Conservation (phyloP, 2,329 filamentous ascomycete species). For the Tetracladium maxilliforme region DNA sequence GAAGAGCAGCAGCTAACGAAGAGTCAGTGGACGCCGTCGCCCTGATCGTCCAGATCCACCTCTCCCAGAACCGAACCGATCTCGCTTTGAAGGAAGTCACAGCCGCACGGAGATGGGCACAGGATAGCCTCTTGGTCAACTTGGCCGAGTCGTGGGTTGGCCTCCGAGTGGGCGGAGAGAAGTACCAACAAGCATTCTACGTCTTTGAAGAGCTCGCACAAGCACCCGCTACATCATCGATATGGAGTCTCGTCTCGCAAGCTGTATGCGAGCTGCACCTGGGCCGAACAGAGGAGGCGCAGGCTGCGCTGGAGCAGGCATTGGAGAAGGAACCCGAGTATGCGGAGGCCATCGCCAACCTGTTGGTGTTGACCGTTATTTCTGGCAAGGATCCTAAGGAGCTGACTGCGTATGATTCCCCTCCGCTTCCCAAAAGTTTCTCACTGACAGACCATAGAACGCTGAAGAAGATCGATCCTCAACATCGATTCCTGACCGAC, state of each 20-base stretch:
- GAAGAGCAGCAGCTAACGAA: constrained; percentile 5
- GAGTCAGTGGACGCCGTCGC: constrained; percentile 59
- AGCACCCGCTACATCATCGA: constrained; percentile 64
- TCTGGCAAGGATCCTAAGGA: constrained; percentile 57
- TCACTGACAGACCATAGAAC: constrained; percentile 20
- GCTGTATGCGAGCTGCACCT: constrained; percentile 86
- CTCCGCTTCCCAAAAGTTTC: background rate
- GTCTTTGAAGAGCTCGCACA: constrained; percentile 94
- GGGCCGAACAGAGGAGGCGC: constrained; percentile 75
- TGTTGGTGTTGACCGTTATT: constrained; percentile 65
- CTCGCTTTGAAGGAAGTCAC: constrained; percentile 81
- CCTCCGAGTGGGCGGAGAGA: constrained; percentile 77
- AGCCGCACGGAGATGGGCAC: constrained; percentile 80
- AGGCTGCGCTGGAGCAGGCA: constrained; percentile 72
- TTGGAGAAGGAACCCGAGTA: constrained; percentile 58
- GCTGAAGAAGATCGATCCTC: constrained; percentile 41
- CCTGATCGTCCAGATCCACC: constrained; percentile 81
- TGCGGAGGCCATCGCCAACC: constrained; percentile 66
- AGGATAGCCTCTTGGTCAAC: constrained; percentile 88
- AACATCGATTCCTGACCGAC: constrained; percentile 60
- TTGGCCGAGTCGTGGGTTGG: constrained; percentile 93
- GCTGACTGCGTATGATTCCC: constrained; percentile 33
- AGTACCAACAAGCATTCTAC: constrained; percentile 94
- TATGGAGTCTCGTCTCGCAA: constrained; percentile 68
- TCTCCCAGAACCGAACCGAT: constrained; percentile 82